phyloP scores from a whole-genome alignment of 2,329 filamentous ascomycete species.

The Tolypocladium tropicale region DNA sequence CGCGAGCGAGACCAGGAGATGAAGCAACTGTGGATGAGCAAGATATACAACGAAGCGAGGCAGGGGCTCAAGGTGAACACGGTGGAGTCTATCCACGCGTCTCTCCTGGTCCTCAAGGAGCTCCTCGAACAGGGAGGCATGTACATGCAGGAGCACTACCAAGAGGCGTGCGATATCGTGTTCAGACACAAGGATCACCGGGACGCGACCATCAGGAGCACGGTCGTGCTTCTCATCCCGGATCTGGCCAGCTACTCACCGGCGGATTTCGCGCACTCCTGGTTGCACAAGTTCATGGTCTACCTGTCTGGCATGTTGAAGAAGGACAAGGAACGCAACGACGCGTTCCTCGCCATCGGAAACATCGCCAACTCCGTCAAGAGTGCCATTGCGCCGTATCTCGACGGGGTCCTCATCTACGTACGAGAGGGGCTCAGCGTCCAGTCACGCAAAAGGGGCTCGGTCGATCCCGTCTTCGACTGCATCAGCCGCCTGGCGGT shows the following conservation, averaged over 20 bases:
- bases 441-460: slow-evolving; percentile 57
- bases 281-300: slow-evolving; percentile 94
- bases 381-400: slow-evolving; percentile 86
- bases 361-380: slow-evolving; percentile 95
- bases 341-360: slow-evolving; percentile 91
- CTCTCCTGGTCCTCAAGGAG: slow-evolving; percentile 83
- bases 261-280: slow-evolving; percentile 74
- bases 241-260: slow-evolving; percentile 89
- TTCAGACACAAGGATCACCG: slow-evolving; percentile 88
- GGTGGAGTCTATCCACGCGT: slow-evolving; percentile 87
- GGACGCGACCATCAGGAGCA: slow-evolving; percentile 77
- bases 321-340: slow-evolving; percentile 86
- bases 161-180: slow-evolving; percentile 85
- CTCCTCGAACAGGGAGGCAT: slow-evolving; percentile 90
- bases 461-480: slow-evolving; percentile 78
- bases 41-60: slow-evolving; percentile 80
- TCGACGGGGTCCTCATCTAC: slow-evolving; percentile 88
- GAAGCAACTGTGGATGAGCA: slow-evolving; percentile 78
- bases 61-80: slow-evolving; percentile 70
- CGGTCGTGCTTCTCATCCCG: slow-evolving; percentile 84
- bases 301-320: slow-evolving; percentile 90
- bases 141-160: slow-evolving; percentile 97
- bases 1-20: slow-evolving; percentile 82
- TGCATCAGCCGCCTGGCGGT: slow-evolving; percentile 95
- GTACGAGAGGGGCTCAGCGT: slow-evolving; percentile 83